Conservation (phyloP, 345 rosid genomes). For the Pelargonium nanum region DNA sequence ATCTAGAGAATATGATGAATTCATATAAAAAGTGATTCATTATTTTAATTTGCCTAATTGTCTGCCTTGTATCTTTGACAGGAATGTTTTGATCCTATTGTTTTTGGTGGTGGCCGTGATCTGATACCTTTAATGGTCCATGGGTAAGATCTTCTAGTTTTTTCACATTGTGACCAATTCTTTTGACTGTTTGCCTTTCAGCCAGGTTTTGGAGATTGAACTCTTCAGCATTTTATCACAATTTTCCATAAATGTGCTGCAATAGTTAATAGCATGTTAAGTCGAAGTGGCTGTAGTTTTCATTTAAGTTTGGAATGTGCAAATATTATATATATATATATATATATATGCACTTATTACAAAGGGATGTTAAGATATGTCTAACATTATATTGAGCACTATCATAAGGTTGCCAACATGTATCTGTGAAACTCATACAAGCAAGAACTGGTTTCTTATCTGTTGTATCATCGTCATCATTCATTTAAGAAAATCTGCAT, state of each 20-base stretch:
- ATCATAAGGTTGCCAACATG: not conserved
- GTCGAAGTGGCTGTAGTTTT: too few species aligned
- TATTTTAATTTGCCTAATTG: conserved; percentile 11
- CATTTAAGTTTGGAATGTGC: too few species aligned
- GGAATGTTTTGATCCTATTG: conserved; percentile 97
- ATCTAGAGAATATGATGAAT: not conserved
- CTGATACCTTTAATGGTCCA: conserved; percentile 95
- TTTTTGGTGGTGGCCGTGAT: conserved; percentile 84
- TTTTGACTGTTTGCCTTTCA: not conserved
- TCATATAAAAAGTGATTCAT: not conserved
- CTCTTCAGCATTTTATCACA: too few species aligned
- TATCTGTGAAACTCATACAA: too few species aligned
- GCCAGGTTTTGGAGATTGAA: too few species aligned
- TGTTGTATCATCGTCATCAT: too few species aligned
- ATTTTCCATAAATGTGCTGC: too few species aligned
- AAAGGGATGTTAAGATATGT: not conserved
- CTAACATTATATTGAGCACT: not conserved
- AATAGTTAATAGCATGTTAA: too few species aligned
- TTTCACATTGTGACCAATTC: not conserved
- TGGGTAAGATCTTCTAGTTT: conserved; percentile 43
- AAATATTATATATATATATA: too few species aligned
- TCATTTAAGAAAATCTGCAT: not conserved
- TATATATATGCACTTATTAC: too few species aligned
- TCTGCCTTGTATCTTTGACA: conserved; percentile 23
- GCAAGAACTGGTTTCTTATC: too few species aligned